phyloP scores from a whole-genome alignment of 2,329 filamentous ascomycete genomes.

The Calonectria crousiana region DNA sequence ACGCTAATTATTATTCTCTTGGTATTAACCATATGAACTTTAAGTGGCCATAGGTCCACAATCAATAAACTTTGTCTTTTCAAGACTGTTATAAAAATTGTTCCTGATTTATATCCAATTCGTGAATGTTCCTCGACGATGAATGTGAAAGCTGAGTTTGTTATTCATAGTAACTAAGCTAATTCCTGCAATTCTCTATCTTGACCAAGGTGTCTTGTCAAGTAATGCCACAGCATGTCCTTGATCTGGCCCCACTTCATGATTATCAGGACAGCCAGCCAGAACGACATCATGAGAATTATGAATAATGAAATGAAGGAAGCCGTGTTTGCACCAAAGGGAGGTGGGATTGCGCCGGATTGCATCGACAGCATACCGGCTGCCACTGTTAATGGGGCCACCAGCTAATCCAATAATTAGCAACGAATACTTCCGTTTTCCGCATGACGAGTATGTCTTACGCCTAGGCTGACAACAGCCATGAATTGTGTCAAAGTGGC shows the following conservation, averaged over 20 bases:
- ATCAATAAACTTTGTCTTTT: neutral
- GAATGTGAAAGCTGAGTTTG: neutral
- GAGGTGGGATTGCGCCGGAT: neutral
- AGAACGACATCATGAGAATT: neutral
- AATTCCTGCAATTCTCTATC: neutral
- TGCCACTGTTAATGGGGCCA: neutral
- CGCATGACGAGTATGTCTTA: neutral
- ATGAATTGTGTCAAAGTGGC: neutral
- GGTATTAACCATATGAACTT: neutral
- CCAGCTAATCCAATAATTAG: neutral
- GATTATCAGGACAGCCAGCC: neutral
- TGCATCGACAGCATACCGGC: neutral
- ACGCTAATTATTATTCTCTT: neutral
- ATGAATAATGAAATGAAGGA: neutral
- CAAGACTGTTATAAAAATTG: neutral
- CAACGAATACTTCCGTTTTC: neutral
- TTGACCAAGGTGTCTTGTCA: neutral
- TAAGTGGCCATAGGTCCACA: neutral
- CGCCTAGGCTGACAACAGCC: neutral
- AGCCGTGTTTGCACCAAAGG: neutral
- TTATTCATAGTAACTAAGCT: neutral
- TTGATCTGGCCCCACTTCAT: neutral
- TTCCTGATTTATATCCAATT: neutral
- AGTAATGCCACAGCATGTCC: neutral
- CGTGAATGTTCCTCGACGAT: neutral